A percentile compares a stretch with the other conserved stretches of the same genome.
These are phyloP conservation scores for Trichosporon coremiiforme DNA, from an alignment of 1,284 basidiomycete genomes.

Conservation along the genomic window DNA sequence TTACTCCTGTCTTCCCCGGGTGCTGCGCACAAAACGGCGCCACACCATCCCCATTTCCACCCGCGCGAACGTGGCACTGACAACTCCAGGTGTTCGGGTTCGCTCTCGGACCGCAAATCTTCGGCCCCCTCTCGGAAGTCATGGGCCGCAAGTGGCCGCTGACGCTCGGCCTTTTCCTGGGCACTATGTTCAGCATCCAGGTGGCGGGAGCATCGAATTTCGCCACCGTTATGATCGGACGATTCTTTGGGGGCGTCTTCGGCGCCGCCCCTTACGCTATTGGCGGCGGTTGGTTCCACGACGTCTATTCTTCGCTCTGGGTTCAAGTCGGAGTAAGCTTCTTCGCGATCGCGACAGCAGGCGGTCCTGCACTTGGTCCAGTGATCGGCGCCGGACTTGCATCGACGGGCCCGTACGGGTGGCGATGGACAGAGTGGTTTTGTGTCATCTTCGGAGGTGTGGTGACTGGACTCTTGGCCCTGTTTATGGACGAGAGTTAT, in stretches of 20 bases:
- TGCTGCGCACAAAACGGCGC: not conserved
- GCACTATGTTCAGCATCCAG: constrained; percentile 46
- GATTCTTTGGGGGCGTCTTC: constrained; percentile 65
- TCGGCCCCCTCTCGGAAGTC: constrained; percentile 65
- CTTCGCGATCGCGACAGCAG: constrained; percentile 31
- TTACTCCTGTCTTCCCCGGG: not conserved
- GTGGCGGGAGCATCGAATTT: constrained; percentile 61
- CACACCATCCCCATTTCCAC: not conserved
- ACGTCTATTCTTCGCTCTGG: constrained; percentile 26
- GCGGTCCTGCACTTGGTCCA: constrained; percentile 29
- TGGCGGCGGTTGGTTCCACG: constrained; percentile 35
- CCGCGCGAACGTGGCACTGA: not conserved
- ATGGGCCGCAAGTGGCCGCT: constrained; percentile 54
- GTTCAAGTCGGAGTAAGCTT: constrained; percentile 29
- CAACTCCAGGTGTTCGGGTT: constrained; percentile 34
- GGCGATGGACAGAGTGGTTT: constrained; percentile 38
- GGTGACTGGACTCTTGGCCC: constrained; percentile 24
- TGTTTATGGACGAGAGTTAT: constrained; percentile 33
- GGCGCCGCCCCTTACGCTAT: constrained; percentile 34
- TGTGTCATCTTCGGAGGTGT: constrained; percentile 31
- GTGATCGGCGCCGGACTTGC: constrained; percentile 32
- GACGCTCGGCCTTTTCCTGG: constrained; percentile 35
- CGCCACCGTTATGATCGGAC: constrained; percentile 67
- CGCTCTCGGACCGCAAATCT: constrained; percentile 62
- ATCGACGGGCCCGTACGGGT: constrained; percentile 25